Evolutionary conservation across 805 yeast genomes (phyloP).

Genomic region (Lipomyces anomalus): DNA sequence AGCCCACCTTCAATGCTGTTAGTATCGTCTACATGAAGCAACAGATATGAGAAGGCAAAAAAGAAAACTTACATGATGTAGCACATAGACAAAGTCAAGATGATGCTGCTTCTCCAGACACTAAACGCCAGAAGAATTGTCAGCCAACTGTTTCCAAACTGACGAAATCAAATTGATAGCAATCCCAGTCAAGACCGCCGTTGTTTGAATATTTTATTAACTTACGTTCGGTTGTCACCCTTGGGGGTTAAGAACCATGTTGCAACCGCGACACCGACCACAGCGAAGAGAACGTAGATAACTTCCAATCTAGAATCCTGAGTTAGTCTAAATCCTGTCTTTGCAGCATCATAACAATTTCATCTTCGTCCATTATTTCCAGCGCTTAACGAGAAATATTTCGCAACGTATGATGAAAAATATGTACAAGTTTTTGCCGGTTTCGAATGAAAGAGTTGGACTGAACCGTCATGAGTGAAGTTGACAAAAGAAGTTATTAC

Average conservation of each 20-base stretch:
- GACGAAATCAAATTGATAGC: background rate
- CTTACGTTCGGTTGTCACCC: slow-evolving; percentile 27
- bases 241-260: slow-evolving; percentile 27
- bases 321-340: too few relatives aligned
- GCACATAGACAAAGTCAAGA: slow-evolving; percentile 62
- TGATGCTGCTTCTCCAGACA: slow-evolving; percentile 56
- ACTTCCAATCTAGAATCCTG: slow-evolving; percentile 13
- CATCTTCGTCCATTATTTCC: too few relatives aligned
- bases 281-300: slow-evolving; percentile 23
- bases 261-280: slow-evolving; percentile 21
- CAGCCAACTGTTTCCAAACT: background rate
- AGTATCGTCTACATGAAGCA: background rate
- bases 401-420: too few relatives aligned
- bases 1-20: slow-evolving; percentile 72
- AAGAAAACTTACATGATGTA: slow-evolving; percentile 45
- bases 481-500: background rate
- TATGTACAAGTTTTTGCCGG: too few relatives aligned
- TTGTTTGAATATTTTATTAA: too few relatives aligned
- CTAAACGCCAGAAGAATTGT: slow-evolving; percentile 4
- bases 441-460: too few relatives aligned
- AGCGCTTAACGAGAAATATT: too few relatives aligned
- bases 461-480: too few relatives aligned
- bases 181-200: too few relatives aligned
- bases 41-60: background rate
- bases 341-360: too few relatives aligned